Percentiles rank a stretch among this genome's conserved stretches.
These are phyloP conservation scores for Schizochytrium sp. DNA, from an alignment of 108 stramenopile genomes.

Conservation along the genomic window DNA sequence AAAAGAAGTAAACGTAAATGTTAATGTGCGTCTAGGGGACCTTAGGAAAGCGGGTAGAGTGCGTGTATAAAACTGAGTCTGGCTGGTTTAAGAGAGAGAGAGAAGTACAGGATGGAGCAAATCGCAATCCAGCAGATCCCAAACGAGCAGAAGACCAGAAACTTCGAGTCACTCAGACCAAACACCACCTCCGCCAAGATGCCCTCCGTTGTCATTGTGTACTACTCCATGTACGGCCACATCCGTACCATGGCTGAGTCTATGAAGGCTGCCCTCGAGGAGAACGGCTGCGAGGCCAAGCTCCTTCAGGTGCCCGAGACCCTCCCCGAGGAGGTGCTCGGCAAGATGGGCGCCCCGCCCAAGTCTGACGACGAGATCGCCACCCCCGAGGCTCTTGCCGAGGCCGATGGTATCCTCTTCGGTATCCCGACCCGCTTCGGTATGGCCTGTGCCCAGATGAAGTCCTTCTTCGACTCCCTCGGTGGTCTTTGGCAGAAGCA, in stretches of 20 bases:
- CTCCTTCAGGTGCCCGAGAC: constrained; percentile 80
- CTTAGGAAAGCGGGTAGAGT: too few relatives aligned
- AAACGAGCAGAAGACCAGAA: not conserved
- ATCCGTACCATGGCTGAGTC: constrained; percentile 71
- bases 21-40: too few relatives aligned
- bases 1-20: too few relatives aligned
- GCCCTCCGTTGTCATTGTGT: constrained; percentile 69
- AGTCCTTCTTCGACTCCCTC: constrained; percentile 80
- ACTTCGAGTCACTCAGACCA: not conserved
- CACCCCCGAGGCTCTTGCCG: constrained; percentile 72
- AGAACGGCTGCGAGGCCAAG: constrained; percentile 71
- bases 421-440: constrained; percentile 82
- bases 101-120: not conserved
- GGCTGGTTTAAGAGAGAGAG: not conserved
- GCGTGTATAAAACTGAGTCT: too few relatives aligned
- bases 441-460: constrained; percentile 80
- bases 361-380: constrained; percentile 74
- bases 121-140: not conserved
- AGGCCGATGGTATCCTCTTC: constrained; percentile 81
- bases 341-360: constrained; percentile 80
- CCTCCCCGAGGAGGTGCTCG: constrained; percentile 71
- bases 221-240: constrained; percentile 80
- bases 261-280: constrained; percentile 76
- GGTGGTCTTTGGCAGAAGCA: constrained; percentile 81
- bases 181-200: not conserved